Percentiles rank a stretch among this genome's conserved stretches.
phyloP scores from a whole-genome alignment of 2,329 filamentous ascomycete genomes.

The Penicillium sp. region DNA sequence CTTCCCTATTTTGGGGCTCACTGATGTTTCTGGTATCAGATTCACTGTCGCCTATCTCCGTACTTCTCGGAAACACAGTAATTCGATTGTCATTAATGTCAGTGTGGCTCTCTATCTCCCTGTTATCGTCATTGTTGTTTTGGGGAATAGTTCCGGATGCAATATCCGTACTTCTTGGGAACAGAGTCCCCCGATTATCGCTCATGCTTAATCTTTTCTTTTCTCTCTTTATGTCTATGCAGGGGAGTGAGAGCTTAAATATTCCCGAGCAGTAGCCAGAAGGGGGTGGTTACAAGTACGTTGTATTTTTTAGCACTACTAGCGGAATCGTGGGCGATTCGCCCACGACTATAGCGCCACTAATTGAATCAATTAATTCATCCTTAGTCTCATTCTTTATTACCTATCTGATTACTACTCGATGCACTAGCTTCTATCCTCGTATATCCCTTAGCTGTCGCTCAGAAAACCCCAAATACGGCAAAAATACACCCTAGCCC shows the following conservation, averaged over 20 bases:
- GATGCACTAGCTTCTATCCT: neutral
- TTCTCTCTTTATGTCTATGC: neutral
- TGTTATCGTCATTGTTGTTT: neutral
- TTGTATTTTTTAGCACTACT: neutral
- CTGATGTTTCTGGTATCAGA: neutral
- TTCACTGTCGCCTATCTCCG: neutral
- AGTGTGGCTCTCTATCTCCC: neutral
- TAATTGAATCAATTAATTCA: neutral
- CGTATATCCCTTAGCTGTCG: neutral
- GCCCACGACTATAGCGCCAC: conserved; percentile 2
- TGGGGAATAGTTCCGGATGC: neutral
- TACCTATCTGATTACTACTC: neutral
- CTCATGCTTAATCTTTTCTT: no score
- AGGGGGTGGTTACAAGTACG: neutral
- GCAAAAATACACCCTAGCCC: neutral
- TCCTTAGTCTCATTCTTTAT: neutral
- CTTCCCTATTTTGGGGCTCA: neutral
- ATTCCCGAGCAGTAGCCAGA: neutral
- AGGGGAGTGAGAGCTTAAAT: neutral
- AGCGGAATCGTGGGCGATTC: conserved; percentile 7
- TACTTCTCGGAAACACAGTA: neutral
- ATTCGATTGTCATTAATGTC: neutral
- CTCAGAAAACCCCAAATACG: neutral
- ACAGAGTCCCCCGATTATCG: neutral
- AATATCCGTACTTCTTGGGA: neutral